Conservation (phyloP, 805 yeast genomes). For the Candida nonsorbophila region DNA sequence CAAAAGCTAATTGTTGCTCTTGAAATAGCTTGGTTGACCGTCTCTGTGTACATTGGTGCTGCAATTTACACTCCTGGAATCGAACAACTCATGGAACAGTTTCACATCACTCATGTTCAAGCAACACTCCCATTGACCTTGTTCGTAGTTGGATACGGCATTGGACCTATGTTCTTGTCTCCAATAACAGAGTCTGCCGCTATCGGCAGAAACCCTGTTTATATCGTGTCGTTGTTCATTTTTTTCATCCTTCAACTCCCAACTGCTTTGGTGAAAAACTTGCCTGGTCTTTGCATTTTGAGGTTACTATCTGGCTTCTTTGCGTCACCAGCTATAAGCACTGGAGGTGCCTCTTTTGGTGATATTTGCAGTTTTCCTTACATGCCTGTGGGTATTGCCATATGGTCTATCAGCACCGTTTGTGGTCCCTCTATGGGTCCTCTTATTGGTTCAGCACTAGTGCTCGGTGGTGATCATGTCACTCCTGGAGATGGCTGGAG, state of each 20-base stretch:
- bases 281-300: slow-evolving; percentile 47
- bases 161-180: slow-evolving; percentile 57
- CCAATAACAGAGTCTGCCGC: slow-evolving; percentile 55
- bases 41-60: slow-evolving; percentile 53
- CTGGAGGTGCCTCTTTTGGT: slow-evolving; percentile 54
- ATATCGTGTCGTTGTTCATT: slow-evolving; percentile 41
- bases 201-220: slow-evolving; percentile 50
- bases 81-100: slow-evolving; percentile 38
- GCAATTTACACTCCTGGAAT: slow-evolving; percentile 54
- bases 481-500: slow-evolving; percentile 17
- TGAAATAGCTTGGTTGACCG: slow-evolving; percentile 7
- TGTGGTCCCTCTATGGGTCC: slow-evolving; percentile 57
- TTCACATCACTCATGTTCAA: slow-evolving; percentile 35
- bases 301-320: slow-evolving; percentile 52
- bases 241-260: slow-evolving; percentile 55
- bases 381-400: slow-evolving; percentile 42
- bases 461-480: slow-evolving; percentile 61
- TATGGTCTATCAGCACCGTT: slow-evolving; percentile 52
- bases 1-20: slow-evolving; percentile 37
- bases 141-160: slow-evolving; percentile 57
- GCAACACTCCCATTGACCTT: slow-evolving; percentile 50
- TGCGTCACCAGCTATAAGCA: slow-evolving; percentile 52
- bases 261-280: slow-evolving; percentile 45
- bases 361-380: slow-evolving; percentile 41
- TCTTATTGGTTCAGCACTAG: slow-evolving; percentile 47